Percentiles rank a stretch among this genome's conserved stretches.
phyloP scores from a whole-genome alignment of 495 filamentous ascomycete species.

The Hyaloscypha bicolor region DNA sequence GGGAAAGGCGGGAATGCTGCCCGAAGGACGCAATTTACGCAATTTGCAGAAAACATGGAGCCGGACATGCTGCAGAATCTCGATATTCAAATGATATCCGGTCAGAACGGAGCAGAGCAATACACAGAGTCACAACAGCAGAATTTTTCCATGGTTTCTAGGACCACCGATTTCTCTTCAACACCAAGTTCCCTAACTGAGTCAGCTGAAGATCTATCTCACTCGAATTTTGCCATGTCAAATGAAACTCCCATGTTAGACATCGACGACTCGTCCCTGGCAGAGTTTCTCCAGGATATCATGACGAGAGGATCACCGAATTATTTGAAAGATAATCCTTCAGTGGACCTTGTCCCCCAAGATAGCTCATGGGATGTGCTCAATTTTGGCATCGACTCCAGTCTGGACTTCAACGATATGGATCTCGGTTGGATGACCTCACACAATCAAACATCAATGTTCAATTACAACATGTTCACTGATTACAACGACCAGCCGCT shows the following conservation, averaged over 20 bases:
- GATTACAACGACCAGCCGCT: neutral
- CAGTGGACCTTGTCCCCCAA: slow-evolving; percentile 1
- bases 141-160: neutral
- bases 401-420: slow-evolving; percentile 61
- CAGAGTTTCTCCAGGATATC: slow-evolving; percentile 17
- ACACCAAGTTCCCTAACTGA: neutral
- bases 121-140: neutral
- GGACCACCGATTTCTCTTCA: neutral
- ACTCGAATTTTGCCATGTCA: neutral
- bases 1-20: neutral
- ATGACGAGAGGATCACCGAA: slow-evolving; percentile 11
- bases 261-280: slow-evolving; percentile 2
- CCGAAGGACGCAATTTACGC: neutral
- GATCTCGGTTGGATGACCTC: slow-evolving; percentile 59
- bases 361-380: slow-evolving; percentile 35
- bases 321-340: neutral
- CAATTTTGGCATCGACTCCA: slow-evolving; percentile 53
- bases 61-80: neutral
- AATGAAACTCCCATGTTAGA: neutral
- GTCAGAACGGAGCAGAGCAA: neutral
- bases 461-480: neutral
- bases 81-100: neutral
- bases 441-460: slow-evolving; percentile 50
- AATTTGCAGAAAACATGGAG: neutral
- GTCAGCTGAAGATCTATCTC: neutral